Base-by-base conservation (phyloP, 306 rosid genomes). In the Oxytropis ochrocephala region DNA sequence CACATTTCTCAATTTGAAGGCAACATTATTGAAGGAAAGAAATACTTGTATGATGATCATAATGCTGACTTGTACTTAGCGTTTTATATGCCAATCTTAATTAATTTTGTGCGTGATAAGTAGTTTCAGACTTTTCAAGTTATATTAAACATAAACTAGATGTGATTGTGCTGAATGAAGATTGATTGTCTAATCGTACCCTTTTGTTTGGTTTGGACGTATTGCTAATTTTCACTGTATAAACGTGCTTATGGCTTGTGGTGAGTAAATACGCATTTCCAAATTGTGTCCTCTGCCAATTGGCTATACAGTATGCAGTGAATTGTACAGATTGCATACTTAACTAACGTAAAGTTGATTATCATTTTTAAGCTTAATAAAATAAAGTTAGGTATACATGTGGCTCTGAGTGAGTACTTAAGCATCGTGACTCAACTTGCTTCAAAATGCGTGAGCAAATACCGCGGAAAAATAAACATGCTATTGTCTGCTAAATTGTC, bases 41-140 rank as follows among this genome's bases (percentile, higher is more conserved):
- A 81, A 83, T 83, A 79, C 39, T 65, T 79, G 82, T 75, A 82
- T 67, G 81, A 86, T 83, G 51, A 69, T 52, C 69, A 50, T 72
- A 76, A 76, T 76, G 78, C 71, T 78, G 66, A 73, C 60, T 80
- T 77, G 73, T 77, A 90, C 79, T 67, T 81, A 83, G 66, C 75
- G 74, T 83, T 83, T 76, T 50, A 56, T 47, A 70, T 79, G 73
- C 60, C 84, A 85, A 89, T 87, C 88, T 84, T 92, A 85, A 59
- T 39, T 62, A 72, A 64, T 81, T 63, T 75, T 76, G 78, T 17
- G 82, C 79, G 85, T 79, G 84, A 78, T 80, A 53, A 77, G 84
- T 85, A 85, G 83, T 70, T 75, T 80, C 69, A 53, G 74, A 69
- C 42, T 69, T 78, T 59, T 69, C 56, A 86, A 39, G 69, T 69